Evolutionary conservation across 768 basidiomycete species (phyloP), one percentile per base, ranked within the genome.

Genomic region (Glaciozyma martinii): DNA sequence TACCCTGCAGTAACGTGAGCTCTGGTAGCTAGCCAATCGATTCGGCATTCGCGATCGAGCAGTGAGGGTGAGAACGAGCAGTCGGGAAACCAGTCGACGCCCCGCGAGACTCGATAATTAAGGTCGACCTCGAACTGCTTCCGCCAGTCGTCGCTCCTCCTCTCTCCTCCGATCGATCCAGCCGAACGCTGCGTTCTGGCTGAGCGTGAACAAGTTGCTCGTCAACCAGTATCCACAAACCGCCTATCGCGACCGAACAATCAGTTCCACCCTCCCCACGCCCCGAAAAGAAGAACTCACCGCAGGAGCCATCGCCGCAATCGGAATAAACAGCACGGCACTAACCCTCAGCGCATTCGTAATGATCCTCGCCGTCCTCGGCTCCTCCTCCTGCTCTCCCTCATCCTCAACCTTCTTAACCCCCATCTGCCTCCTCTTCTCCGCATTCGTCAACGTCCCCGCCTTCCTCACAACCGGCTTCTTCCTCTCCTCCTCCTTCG

Each of bases 221-320:
- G 76, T 74, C 13, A 75, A 55, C 78, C 78, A 78, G 60, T 78
- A 78, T 12, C 76, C 56, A 29, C 72, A 75, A 2, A 78, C 73
- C 6, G 76, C 76, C 77, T 78, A 66, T 46, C 18, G 15, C 15
- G 43, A 37, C 29, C n/a, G 54, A 50, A 40, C 49, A 25, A 50
- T 23, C 15, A 75, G 75, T 71, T 56, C 76, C 76, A 46, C 70
- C 67, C n/a, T 76, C 76, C 23, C 75, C 71, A 10, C 23, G 21
- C 10, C 47, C 9, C 3, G 8, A 29, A 8, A 25, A 44, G 25
- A 30, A 59, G 53, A 40, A 75, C 77, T 71, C 56, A 78, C 77
- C 43, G 70, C 67, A 16, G 78, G 78, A 12, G 76, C 71, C 65
- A 76, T 69, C 13, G 73, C 71, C 21, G 76, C 77, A 2, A 77